A percentile compares a stretch with the other conserved stretches of the same genome.
Conservation (phyloP, 768 basidiomycete species). For the Suillus americanus region DNA sequence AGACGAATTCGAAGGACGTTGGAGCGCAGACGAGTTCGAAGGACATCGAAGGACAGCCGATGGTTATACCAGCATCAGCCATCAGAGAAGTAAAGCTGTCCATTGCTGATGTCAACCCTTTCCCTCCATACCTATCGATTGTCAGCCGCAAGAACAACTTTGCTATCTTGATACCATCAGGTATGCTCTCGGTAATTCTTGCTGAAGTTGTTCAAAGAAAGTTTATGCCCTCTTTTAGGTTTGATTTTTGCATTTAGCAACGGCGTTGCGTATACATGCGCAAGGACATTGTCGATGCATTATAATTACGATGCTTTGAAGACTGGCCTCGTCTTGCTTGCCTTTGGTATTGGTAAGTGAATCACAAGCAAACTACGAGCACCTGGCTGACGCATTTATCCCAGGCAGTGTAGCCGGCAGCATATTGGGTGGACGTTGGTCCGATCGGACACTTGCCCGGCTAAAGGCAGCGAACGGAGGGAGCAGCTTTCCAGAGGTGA, state of each 20-base stretch:
- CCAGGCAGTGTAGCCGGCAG: slow-evolving; percentile 52
- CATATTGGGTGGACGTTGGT: slow-evolving; percentile 58
- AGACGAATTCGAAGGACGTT: slow-evolving; percentile 16
- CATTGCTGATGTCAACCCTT: slow-evolving; percentile 69
- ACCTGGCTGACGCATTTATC: neutral
- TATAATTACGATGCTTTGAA: slow-evolving; percentile 71
- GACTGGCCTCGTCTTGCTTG: slow-evolving; percentile 75
- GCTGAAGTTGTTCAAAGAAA: neutral
- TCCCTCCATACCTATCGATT: slow-evolving; percentile 60
- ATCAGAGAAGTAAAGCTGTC: slow-evolving; percentile 48
- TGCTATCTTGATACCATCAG: slow-evolving; percentile 44
- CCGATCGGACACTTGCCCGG: slow-evolving; percentile 44
- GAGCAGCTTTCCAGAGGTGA: slow-evolving; percentile 60
- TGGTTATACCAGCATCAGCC: slow-evolving; percentile 13
- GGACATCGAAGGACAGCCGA: slow-evolving; percentile 22
- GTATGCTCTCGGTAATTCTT: slow-evolving; percentile 14
- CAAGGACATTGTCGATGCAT: slow-evolving; percentile 60
- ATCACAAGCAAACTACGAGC: neutral
- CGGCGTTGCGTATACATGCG: slow-evolving; percentile 69
- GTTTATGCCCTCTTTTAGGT: slow-evolving; percentile 39
- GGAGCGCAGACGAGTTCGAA: slow-evolving; percentile 6
- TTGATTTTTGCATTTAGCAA: slow-evolving; percentile 73
- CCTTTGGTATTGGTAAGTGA: slow-evolving; percentile 64
- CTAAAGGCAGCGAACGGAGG: slow-evolving; percentile 46
- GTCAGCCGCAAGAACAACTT: slow-evolving; percentile 67